Evolutionary conservation across 441 rosid species (phyloP).

Genomic region (Eutrema salsugineum): DNA sequence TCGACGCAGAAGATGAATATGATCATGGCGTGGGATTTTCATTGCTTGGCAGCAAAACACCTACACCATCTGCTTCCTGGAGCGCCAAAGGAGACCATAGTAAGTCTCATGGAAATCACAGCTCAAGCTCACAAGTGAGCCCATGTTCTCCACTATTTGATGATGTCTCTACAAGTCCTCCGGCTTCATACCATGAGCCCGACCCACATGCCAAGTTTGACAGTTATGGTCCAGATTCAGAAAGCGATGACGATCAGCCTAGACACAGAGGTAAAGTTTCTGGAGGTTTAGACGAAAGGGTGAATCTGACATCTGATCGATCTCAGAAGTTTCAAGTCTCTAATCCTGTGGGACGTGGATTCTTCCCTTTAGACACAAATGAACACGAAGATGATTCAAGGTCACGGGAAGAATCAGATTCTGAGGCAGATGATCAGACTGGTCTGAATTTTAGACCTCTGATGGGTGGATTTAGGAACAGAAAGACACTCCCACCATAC

Average conservation of each 20-base stretch:
- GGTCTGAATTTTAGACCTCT: constrained; percentile 53
- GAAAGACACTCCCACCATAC: constrained; percentile 53
- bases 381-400: constrained; percentile 29
- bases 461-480: constrained; percentile 66
- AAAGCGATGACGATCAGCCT: constrained; percentile 43
- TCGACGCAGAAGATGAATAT: constrained; percentile 32
- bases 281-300: constrained; percentile 16
- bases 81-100: constrained; percentile 29
- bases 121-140: constrained; percentile 36
- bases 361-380: constrained; percentile 13
- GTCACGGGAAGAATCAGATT: constrained; percentile 29
- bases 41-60: constrained; percentile 35
- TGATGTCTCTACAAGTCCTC: constrained; percentile 37
- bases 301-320: constrained; percentile 27
- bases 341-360: constrained; percentile 31
- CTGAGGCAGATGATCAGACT: constrained; percentile 31
- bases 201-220: constrained; percentile 46
- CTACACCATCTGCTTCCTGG: constrained; percentile 35
- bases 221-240: constrained; percentile 52
- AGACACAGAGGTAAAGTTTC: constrained; percentile 27
- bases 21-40: constrained; percentile 35
- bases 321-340: constrained; percentile 30
- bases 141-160: constrained; percentile 35
- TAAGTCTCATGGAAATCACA: constrained; percentile 29
- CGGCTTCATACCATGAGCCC: constrained; percentile 34